Percentiles rank a stretch among this genome's conserved stretches.
These are phyloP conservation scores for Aspergillus glaucus DNA, from an alignment of 2,329 filamentous ascomycete species.

Conservation along the genomic window DNA sequence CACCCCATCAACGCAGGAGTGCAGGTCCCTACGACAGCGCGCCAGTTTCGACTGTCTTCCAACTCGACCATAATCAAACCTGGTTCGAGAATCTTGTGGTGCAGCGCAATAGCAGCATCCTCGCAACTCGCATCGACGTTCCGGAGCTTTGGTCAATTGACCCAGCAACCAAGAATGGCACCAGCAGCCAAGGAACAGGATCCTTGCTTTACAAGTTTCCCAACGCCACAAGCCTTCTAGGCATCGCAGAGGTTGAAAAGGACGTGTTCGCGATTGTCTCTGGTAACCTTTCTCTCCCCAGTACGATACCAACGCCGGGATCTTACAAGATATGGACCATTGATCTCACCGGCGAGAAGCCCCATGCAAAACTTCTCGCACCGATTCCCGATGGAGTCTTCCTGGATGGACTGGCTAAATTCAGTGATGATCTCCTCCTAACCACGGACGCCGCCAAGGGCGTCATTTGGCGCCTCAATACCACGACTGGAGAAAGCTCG, in stretches of 20 bases:
- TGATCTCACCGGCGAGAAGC: neutral
- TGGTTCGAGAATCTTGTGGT: conserved; percentile 8
- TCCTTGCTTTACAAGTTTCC: conserved; percentile 3
- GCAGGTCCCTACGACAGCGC: no score
- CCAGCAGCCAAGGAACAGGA: neutral
- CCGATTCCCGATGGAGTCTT: neutral
- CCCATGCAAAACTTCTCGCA: neutral
- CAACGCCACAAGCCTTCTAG: conserved; percentile 2
- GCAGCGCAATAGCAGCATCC: conserved; percentile 1
- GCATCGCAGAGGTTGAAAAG: conserved; percentile 1
- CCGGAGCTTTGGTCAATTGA: conserved; percentile 7
- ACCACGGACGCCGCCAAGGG: conserved; percentile 5
- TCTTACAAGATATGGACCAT: conserved; percentile 2
- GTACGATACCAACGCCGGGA: neutral
- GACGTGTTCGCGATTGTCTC: neutral
- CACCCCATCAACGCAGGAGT: no score
- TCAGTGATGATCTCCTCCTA: conserved; percentile 1
- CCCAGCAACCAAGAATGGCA: neutral
- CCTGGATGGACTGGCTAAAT: conserved; percentile 4
- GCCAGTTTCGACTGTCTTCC: neutral
- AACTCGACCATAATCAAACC: conserved; percentile 2
- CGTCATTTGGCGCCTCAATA: conserved; percentile 6
- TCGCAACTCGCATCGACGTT: conserved; percentile 4
- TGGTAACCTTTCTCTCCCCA: conserved; percentile 1
- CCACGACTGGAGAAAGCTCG: conserved; percentile 1